Conservation (phyloP, 1,284 basidiomycete species). For the Boletus semigastroideus region DNA sequence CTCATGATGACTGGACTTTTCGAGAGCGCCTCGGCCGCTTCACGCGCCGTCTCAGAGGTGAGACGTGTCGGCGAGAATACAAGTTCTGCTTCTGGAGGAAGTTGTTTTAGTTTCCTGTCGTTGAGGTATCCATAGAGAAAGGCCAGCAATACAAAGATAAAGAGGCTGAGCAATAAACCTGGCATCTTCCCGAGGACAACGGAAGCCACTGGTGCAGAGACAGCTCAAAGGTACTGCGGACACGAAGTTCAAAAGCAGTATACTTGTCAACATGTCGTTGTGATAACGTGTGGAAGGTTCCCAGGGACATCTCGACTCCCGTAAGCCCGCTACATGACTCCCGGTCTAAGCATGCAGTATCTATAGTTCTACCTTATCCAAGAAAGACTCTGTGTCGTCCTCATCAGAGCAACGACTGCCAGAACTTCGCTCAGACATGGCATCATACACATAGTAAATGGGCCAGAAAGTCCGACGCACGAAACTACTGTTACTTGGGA, state of each 20-base stretch:
- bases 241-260: too few species aligned
- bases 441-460: conserved; percentile 6
- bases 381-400: not conserved
- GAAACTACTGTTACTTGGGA: conserved; percentile 1
- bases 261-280: too few species aligned
- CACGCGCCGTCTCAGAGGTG: conserved; percentile 40
- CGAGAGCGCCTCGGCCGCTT: conserved; percentile 37
- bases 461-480: conserved; percentile 21
- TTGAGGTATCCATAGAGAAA: conserved; percentile 51
- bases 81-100: conserved; percentile 42
- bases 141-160: conserved; percentile 9
- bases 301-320: too few species aligned
- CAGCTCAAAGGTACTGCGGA: not conserved
- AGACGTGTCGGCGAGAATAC: conserved; percentile 48
- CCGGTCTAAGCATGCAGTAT: not conserved
- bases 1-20: conserved; percentile 34
- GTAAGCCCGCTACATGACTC: not conserved
- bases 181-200: conserved; percentile 15
- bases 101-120: conserved; percentile 46
- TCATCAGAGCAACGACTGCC: too few species aligned
- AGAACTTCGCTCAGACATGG: too few species aligned
- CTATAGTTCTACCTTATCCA: not conserved
- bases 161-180: conserved; percentile 5
- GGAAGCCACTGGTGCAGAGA: not conserved
- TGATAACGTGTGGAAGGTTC: too few species aligned